Evolutionary conservation across 495 filamentous ascomycete genomes (phyloP).

Genomic region (Podospora anserina): DNA sequence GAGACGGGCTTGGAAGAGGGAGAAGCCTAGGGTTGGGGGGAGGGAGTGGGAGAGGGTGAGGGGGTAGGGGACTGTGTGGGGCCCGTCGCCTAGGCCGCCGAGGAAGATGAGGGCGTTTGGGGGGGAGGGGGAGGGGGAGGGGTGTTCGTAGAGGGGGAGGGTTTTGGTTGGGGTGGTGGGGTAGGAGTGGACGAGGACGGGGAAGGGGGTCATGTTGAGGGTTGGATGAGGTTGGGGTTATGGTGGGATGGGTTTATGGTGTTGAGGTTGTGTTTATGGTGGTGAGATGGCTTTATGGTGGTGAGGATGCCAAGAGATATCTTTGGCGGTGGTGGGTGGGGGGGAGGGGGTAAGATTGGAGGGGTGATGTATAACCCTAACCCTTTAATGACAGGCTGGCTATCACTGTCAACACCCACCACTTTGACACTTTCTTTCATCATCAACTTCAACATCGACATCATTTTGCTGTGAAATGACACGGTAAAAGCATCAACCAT

Average conservation of each 20-base stretch:
- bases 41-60: conserved; percentile 63
- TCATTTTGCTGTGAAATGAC: too few relatives aligned
- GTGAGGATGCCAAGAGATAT: not conserved
- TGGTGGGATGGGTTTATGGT: not conserved
- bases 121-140: conserved; percentile 10
- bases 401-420: not conserved
- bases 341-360: not conserved
- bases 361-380: not conserved
- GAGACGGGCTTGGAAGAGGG: conserved; percentile 45
- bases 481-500: too few relatives aligned
- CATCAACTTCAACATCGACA: too few relatives aligned
- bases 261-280: not conserved
- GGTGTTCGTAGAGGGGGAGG: conserved; percentile 18
- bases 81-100: conserved; percentile 77
- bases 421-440: not conserved
- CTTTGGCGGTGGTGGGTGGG: not conserved
- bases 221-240: not conserved
- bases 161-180: conserved; percentile 4
- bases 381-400: not conserved
- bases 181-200: conserved; percentile 17
- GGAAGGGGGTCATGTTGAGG: conserved; percentile 7
- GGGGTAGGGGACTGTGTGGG: conserved; percentile 62
- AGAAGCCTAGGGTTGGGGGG: conserved; percentile 44
- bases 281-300: not conserved
- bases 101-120: conserved; percentile 77